phyloP scores from a whole-genome alignment of 2,329 filamentous ascomycete species.

The Cladosporium austrohemisphaericum region DNA sequence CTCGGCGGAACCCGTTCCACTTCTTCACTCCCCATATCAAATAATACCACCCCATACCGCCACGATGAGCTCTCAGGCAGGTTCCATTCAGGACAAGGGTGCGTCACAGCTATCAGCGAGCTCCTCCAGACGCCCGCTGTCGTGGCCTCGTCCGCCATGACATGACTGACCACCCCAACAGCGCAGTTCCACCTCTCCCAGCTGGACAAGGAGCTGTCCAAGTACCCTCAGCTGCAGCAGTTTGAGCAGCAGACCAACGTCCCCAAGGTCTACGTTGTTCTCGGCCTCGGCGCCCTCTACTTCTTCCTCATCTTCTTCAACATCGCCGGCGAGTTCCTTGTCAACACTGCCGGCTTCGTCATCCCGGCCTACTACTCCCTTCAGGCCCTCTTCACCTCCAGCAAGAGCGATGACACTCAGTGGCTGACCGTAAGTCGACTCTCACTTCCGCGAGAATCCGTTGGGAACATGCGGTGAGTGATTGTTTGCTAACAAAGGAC shows the following conservation, averaged over 20 bases:
- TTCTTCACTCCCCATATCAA: conserved; percentile 10
- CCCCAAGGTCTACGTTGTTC: conserved; percentile 79
- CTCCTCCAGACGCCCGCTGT: not conserved
- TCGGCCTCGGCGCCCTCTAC: conserved; percentile 73
- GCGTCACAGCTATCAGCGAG: conserved; percentile 3
- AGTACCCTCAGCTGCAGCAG: conserved; percentile 79
- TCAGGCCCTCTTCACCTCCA: conserved; percentile 67
- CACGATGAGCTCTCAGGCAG: conserved; percentile 21
- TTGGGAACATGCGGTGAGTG: conserved; percentile 9
- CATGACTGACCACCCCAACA: conserved; percentile 18
- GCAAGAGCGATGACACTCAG: conserved; percentile 78
- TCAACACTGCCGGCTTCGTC: conserved; percentile 79
- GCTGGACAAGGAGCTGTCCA: conserved; percentile 82
- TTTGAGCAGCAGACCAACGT: conserved; percentile 79
- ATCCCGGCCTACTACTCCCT: conserved; percentile 83
- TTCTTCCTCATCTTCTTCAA: conserved; percentile 93
- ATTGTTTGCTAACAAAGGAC: conserved; percentile 13
- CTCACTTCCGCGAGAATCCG: not conserved
- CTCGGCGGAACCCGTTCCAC: conserved; percentile 10
- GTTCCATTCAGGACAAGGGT: conserved; percentile 26
- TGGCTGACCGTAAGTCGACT: conserved; percentile 55
- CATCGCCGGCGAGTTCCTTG: conserved; percentile 81
- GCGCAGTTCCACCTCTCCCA: conserved; percentile 62
- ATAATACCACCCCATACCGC: conserved; percentile 4
- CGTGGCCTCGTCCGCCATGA: conserved; percentile 2